Evolutionary conservation across 192 early-diverging fungal genomes (phyloP), one percentile per base, ranked within the genome.

Genomic region (Geosiphon pyriformis): DNA sequence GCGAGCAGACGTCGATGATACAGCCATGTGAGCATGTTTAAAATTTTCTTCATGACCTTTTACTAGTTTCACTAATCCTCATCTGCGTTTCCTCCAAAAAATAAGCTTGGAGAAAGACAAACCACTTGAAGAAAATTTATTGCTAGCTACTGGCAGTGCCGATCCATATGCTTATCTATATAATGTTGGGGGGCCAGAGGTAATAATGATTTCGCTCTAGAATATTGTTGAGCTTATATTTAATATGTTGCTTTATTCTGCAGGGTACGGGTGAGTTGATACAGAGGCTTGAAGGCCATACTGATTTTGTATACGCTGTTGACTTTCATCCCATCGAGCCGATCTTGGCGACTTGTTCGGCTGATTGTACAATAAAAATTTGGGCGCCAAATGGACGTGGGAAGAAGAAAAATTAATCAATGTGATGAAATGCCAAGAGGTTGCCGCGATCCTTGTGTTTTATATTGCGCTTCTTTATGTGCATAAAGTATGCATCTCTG

Each of bases 251-350:
- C 48, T 57, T 18, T 42, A 42, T 23, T 54, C 2, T 22, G 15
- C 42, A 84, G 69, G 78, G 78, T 17, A 74, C 80, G 4, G 77
- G 78, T 33, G 80, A 85, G n/a, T 59, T 82, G n/a, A 73, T 85
- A 35, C 95, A 97, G 70, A 77, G 88, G 48, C 76, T 95, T 46
- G 91, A 94, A 74, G 95, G 95, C 4, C 95, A 97, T 63, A 90
- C 92, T 12, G 94, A 95, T 65, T 80, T 92, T 50, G 95, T 98
- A 1, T 98, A 98, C 77, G 88, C 90, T 0, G 90, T 92, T 18
- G 84, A 90, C 35, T 95, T 94, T 51, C 94, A 95, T 72, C 93
- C 94, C 4, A 79, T 82, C 1, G 93, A 97, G 65, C 88, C 92
- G 32, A 86, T 90, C 12, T 72, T 94, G 26, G 89, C 87, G 3